Evolutionary conservation across 2,329 filamentous ascomycete genomes (phyloP).

Genomic region (Corniculantispora saksenae): DNA sequence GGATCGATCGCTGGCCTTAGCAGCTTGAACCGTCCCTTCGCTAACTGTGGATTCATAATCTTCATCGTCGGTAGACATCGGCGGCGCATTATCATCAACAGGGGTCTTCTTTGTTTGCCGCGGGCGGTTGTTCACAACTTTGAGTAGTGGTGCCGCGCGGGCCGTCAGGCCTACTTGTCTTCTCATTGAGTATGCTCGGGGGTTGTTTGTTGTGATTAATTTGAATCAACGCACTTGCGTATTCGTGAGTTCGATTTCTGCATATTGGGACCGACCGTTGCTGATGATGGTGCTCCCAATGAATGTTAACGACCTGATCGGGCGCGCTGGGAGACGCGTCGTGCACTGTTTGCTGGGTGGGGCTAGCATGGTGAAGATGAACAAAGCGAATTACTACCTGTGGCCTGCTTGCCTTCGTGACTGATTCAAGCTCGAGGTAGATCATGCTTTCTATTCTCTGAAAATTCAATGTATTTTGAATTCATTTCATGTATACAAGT

Average conservation of each 20-base stretch:
- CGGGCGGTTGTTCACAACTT: slow-evolving; percentile 18
- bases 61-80: slow-evolving; percentile 33
- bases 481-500: no score
- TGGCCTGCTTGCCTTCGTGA: no score
- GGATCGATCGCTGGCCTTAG: not conserved
- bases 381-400: no score
- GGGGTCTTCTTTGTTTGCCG: slow-evolving; percentile 21
- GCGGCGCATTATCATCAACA: slow-evolving; percentile 24
- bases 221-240: not conserved
- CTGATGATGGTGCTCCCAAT: not conserved
- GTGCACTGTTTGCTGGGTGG: not conserved
- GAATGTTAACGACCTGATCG: not conserved
- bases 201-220: not conserved
- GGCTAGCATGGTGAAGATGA: not conserved
- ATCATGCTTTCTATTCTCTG: no score
- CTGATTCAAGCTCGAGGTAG: no score
- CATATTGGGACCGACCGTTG: not conserved
- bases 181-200: not conserved
- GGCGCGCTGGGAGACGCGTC: slow-evolving; percentile 9
- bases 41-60: slow-evolving; percentile 19
- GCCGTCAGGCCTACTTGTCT: slow-evolving; percentile 28
- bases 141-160: slow-evolving; percentile 24
- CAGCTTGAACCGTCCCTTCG: slow-evolving; percentile 12
- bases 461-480: no score
- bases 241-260: not conserved